Conservation (phyloP, 805 yeast genomes). For the Osmozyma mogii region DNA sequence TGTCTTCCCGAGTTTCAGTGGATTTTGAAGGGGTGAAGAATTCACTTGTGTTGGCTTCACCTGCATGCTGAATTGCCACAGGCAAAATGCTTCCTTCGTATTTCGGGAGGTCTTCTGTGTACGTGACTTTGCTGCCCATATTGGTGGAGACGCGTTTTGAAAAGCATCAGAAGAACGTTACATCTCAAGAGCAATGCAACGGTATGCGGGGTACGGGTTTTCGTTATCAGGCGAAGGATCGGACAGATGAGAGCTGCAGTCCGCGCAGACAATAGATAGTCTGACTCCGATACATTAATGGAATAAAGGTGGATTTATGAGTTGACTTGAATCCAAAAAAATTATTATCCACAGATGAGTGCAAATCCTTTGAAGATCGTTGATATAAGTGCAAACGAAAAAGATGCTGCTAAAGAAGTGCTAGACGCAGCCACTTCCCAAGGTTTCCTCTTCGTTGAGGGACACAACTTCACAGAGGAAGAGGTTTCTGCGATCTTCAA, state of each 20-base stretch:
- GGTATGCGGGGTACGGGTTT: too few relatives aligned
- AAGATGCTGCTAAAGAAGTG: constrained; percentile 41
- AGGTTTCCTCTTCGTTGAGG: constrained; percentile 61
- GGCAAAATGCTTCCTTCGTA: constrained; percentile 9
- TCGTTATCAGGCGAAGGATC: too few relatives aligned
- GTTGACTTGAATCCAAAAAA: not conserved
- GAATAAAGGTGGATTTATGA: constrained; percentile 4
- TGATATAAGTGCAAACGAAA: constrained; percentile 43
- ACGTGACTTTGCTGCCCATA: too few relatives aligned
- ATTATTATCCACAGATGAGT: not conserved
- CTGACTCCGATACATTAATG: too few relatives aligned
- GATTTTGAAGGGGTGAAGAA: constrained; percentile 8
- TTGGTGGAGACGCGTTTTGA: too few relatives aligned
- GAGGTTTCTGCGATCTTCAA: constrained; percentile 47
- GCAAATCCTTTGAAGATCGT: constrained; percentile 47
- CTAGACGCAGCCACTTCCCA: constrained; percentile 54
- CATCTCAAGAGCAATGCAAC: too few relatives aligned
- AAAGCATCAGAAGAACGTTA: too few relatives aligned
- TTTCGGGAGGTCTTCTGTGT: constrained; percentile 4
- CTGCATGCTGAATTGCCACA: constrained; percentile 9
- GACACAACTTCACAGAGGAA: constrained; percentile 50
- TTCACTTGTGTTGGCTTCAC: constrained; percentile 7
- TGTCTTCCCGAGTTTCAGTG: constrained; percentile 1
- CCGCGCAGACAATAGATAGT: too few relatives aligned
- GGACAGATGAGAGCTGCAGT: too few relatives aligned